Conservation (phyloP, 208 protist species). For the Trypanosoma platydactyli region DNA sequence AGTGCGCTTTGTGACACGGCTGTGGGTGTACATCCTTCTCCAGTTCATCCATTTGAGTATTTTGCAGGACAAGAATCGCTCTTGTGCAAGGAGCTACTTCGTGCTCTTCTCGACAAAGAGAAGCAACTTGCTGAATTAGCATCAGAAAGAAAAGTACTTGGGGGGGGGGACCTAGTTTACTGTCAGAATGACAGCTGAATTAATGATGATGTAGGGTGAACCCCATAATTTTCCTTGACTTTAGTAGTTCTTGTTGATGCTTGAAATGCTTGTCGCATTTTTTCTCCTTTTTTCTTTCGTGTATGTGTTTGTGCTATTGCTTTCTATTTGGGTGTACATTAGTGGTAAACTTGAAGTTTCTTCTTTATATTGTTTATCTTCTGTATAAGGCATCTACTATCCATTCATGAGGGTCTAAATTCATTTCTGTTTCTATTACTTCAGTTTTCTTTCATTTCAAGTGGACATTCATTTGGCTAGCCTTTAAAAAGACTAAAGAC, state of each 20-base stretch:
- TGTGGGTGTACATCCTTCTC: not conserved
- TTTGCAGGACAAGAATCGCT: conserved; percentile 22
- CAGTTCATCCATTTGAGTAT: conserved; percentile 17
- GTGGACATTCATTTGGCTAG: not conserved
- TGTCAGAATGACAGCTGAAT: not conserved
- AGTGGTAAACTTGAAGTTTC: conserved; percentile 5
- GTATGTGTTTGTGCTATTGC: conserved; percentile 1
- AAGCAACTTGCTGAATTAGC: conserved; percentile 51
- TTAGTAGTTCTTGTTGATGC: not conserved
- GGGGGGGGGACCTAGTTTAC: not conserved
- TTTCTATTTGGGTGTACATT: conserved; percentile 3
- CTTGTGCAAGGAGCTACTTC: conserved; percentile 56
- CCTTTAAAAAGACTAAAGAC: not conserved
- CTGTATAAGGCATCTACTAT: not conserved
- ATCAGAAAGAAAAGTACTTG: conserved; percentile 25
- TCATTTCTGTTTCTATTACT: conserved; percentile 1
- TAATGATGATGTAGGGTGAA: not conserved
- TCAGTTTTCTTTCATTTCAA: conserved; percentile 9
- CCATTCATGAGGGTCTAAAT: not conserved
- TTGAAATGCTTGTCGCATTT: not conserved
- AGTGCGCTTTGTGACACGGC: not conserved
- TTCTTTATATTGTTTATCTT: not conserved
- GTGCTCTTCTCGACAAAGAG: conserved; percentile 75
- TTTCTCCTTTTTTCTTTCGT: not conserved
- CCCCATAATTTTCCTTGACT: not conserved